Evolutionary conservation across 73 alveolate genomes (phyloP), one percentile per base, ranked within the genome.

Genomic region (Loxodes magnus): DNA sequence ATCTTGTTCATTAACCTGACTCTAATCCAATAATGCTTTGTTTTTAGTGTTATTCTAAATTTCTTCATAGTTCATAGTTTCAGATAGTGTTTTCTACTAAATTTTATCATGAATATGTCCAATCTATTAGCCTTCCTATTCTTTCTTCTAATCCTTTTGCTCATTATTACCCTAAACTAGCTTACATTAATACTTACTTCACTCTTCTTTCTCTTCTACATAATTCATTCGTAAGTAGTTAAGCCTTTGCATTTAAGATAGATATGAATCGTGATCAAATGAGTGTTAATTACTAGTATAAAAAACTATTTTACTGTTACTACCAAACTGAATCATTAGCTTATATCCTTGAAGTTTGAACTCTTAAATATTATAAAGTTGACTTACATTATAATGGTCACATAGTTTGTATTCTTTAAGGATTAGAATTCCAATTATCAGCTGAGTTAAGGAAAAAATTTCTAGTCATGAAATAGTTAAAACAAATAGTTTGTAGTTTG

Each of bases 191-290:
- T n/a, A n/a, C n/a, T n/a, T n/a, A n/a, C n/a, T 7, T 46, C 34
- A 37, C 27, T 46, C 27, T 46, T 16, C 27, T 10, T 46, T 25
- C 59, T 46, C 27, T 19, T 17, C 10, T 12, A n/a, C 26, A 25
- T 9, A 7, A 46, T 46, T n/a, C 7, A 46, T 5, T 46, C 59
- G 27, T 46, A 46, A 46, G 59, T 46, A 10, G 53, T 46, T 23
- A 46, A 25, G 2, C 34, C 34, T 46, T 46, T 46, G 2, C 7
- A 46, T 16, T 46, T 21, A 5, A 46, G 34, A 12, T 7, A 17
- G 5, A 46, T 24, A 19, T 46, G 59, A 10, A 46, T 10, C 14
- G 26, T 15, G 22, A 46, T 46, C 62, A 46, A 19, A 24, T 46
- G 27, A 37, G 43, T 41, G 7, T 12, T 25, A 12, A 46, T 46